Conservation (phyloP, 148 eudicot species). For the Euryodendron excelsum region DNA sequence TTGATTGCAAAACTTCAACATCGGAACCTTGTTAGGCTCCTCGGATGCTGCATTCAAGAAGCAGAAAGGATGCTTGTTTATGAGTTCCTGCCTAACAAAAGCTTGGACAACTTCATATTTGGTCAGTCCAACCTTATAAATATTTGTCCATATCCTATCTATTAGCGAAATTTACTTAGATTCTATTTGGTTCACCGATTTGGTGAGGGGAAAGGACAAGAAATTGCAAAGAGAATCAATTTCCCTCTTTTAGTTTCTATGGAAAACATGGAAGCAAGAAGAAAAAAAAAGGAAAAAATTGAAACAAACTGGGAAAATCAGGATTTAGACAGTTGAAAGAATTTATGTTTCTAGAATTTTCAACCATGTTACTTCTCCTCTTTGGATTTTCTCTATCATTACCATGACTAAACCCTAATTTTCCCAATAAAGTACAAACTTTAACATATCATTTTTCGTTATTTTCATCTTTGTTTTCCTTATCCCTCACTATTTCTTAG, state of each 20-base stretch:
- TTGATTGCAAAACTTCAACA: slow-evolving; percentile 55
- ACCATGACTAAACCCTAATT: no score
- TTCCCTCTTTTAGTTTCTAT: no score
- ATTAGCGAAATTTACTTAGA: background rate
- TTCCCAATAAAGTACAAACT: no score
- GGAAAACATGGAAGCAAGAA: background rate
- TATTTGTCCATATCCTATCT: background rate
- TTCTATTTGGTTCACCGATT: background rate
- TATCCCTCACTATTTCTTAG: no score
- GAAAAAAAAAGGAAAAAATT: background rate
- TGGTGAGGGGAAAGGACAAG: background rate
- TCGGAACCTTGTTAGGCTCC: slow-evolving; percentile 43
- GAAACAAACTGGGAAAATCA: no score
- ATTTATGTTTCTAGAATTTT: no score
- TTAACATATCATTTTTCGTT: no score
- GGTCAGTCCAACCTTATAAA: slow-evolving; percentile 21
- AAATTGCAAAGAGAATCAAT: no score
- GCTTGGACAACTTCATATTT: slow-evolving; percentile 42
- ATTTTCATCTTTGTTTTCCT: no score
- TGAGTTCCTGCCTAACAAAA: slow-evolving; percentile 46
- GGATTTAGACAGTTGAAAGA: no score
- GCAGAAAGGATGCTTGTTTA: slow-evolving; percentile 49
- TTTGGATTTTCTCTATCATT: no score
- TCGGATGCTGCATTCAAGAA: slow-evolving; percentile 44
- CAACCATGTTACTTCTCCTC: no score